A percentile compares a stretch with the other conserved stretches of the same genome.
These are phyloP conservation scores for Massospora cicadina DNA, from an alignment of 371 early-diverging fungal species.

Conservation along the genomic window DNA sequence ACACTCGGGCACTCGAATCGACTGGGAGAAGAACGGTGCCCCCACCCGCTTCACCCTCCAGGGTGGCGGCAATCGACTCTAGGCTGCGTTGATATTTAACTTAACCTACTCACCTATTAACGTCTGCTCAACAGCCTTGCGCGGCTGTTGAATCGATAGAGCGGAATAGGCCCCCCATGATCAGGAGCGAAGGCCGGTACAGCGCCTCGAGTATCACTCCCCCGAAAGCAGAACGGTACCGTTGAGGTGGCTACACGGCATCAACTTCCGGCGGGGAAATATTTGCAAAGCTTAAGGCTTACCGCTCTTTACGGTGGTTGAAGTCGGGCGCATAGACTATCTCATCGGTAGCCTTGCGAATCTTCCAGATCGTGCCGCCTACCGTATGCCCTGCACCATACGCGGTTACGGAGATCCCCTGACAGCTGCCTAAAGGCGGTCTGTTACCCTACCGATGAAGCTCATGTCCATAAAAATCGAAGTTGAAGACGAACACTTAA, in stretches of 20 bases:
- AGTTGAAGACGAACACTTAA: too few species aligned
- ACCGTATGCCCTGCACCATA: conserved; percentile 91
- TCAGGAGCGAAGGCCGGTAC: conserved; percentile 65
- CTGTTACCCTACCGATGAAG: not conserved
- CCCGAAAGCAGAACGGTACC: conserved; percentile 51
- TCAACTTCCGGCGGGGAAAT: not conserved
- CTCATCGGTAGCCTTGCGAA: conserved; percentile 81
- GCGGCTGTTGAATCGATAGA: conserved; percentile 38
- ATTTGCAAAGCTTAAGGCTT: conserved; percentile 12
- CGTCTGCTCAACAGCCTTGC: conserved; percentile 52
- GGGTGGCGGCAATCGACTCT: conserved; percentile 41
- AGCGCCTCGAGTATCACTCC: conserved; percentile 60
- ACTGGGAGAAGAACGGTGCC: conserved; percentile 83
- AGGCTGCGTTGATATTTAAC: not conserved
- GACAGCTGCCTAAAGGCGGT: conserved; percentile 51
- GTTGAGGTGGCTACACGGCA: conserved; percentile 49
- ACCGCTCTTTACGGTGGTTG: conserved; percentile 90
- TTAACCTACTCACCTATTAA: conserved; percentile 32
- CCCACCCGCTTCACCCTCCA: conserved; percentile 23
- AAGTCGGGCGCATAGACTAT: conserved; percentile 92
- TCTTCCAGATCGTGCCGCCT: conserved; percentile 96
- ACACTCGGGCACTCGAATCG: conserved; percentile 71
- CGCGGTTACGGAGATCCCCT: conserved; percentile 79
- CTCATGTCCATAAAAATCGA: not conserved
- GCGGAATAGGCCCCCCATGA: conserved; percentile 80